phyloP scores from a whole-genome alignment of 371 early-diverging fungal genomes.

The Umbelopsis sp. region DNA sequence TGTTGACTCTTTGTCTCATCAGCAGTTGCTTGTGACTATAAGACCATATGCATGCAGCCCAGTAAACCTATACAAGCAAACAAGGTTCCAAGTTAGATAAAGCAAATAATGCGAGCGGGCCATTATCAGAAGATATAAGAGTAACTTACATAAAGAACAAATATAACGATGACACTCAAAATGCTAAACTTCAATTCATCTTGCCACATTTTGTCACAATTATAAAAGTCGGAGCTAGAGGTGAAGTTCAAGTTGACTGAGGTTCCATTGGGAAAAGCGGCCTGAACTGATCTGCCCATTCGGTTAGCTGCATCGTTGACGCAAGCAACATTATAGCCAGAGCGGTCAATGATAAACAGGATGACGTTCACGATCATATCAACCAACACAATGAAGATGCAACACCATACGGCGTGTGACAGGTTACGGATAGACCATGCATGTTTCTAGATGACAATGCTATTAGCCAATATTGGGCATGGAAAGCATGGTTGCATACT shows the following conservation, averaged over 20 bases:
- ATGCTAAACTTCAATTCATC: conserved; percentile 51
- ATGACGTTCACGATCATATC: conserved; percentile 38
- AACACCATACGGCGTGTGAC: conserved; percentile 26
- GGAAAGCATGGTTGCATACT: not conserved
- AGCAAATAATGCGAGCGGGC: not conserved
- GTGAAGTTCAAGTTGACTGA: conserved; percentile 18
- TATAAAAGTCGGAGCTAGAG: conserved; percentile 35
- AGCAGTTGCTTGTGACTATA: conserved; percentile 35
- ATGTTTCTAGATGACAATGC: not conserved
- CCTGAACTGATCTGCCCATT: conserved; percentile 17
- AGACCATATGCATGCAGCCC: conserved; percentile 46
- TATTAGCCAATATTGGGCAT: not conserved
- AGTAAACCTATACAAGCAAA: conserved; percentile 37
- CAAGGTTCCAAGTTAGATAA: not conserved
- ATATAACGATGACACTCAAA: conserved; percentile 37
- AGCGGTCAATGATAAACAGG: conserved; percentile 36
- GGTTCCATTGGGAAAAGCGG: conserved; percentile 20
- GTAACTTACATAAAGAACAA: conserved; percentile 44
- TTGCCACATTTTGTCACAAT: conserved; percentile 43
- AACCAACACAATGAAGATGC: conserved; percentile 31
- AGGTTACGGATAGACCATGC: conserved; percentile 18
- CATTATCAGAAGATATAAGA: not conserved
- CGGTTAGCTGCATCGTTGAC: conserved; percentile 21
- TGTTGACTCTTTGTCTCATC: not conserved
- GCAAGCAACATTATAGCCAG: conserved; percentile 34